These are phyloP conservation scores for Capsicum pubescens DNA, from an alignment of 257 asterid species.

Conservation along the genomic window DNA sequence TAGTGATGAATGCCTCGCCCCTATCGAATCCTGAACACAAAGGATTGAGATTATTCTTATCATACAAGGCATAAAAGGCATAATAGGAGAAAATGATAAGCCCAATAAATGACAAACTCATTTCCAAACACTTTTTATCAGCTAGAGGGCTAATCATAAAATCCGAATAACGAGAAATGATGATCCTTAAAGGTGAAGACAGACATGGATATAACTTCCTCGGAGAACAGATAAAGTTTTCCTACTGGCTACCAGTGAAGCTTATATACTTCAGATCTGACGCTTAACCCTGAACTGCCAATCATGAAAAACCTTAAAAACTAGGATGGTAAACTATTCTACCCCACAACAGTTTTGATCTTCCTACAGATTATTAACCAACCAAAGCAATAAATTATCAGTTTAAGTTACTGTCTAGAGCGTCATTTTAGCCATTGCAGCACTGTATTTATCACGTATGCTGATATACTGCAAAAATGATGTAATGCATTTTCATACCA, in stretches of 20 bases:
- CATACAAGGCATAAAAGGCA: background rate
- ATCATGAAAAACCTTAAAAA: background rate
- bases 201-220: background rate
- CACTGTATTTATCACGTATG: background rate
- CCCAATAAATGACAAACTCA: background rate
- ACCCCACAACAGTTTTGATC: constrained; percentile 1
- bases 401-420: background rate
- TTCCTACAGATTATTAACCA: background rate
- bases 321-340: constrained; percentile 15
- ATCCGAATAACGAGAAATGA: background rate
- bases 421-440: background rate
- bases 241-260: background rate
- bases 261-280: constrained; percentile 17
- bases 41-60: background rate
- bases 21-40: background rate
- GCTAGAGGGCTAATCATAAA: background rate
- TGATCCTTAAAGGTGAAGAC: constrained; percentile 14
- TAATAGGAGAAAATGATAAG: constrained; percentile 8
- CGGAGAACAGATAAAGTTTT: background rate
- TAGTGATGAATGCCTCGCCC: background rate
- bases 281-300: background rate
- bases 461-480: constrained; percentile 19
- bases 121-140: background rate
- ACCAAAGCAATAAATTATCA: background rate
- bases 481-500: constrained; percentile 21